These are phyloP conservation scores for Xylariales sp. DNA, from an alignment of 2,329 filamentous ascomycete genomes.

Conservation along the genomic window DNA sequence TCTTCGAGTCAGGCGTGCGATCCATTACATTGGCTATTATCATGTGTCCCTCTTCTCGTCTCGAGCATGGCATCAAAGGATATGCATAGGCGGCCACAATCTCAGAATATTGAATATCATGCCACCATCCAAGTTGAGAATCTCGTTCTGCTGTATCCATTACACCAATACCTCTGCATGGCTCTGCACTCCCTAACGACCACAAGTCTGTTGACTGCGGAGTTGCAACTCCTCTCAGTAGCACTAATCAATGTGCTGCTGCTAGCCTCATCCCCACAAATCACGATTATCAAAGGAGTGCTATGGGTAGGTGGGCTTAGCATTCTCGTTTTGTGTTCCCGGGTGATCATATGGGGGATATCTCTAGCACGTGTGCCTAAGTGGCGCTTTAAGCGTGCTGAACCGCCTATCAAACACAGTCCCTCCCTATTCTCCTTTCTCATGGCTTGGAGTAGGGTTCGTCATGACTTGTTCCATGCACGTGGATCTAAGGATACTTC, in stretches of 20 bases:
- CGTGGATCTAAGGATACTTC: slow-evolving; percentile 25
- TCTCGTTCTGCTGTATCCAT: slow-evolving; percentile 67
- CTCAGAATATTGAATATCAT: neutral
- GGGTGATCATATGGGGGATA: slow-evolving; percentile 78
- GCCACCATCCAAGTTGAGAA: slow-evolving; percentile 48
- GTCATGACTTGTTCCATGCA: slow-evolving; percentile 30
- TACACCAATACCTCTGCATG: slow-evolving; percentile 73
- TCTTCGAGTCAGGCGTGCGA: slow-evolving; percentile 54
- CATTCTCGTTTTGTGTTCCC: slow-evolving; percentile 67
- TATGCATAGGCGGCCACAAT: slow-evolving; percentile 16
- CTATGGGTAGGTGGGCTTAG: slow-evolving; percentile 80
- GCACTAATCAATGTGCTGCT: slow-evolving; percentile 77
- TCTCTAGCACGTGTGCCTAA: slow-evolving; percentile 81
- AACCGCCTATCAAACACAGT: slow-evolving; percentile 29
- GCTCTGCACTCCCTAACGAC: slow-evolving; percentile 78
- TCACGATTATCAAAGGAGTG: slow-evolving; percentile 76
- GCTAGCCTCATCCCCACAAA: slow-evolving; percentile 75
- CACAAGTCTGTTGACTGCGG: slow-evolving; percentile 80
- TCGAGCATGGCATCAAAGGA: slow-evolving; percentile 24
- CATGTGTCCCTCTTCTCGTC: slow-evolving; percentile 63
- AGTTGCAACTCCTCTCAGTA: slow-evolving; percentile 81
- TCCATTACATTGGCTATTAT: slow-evolving; percentile 72
- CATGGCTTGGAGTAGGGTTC: slow-evolving; percentile 44
- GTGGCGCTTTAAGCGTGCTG: slow-evolving; percentile 73
- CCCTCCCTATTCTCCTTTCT: slow-evolving; percentile 33